Percentiles rank a stretch among this genome's conserved stretches.
These are phyloP conservation scores for Colletotrichum trifolii DNA, from an alignment of 2,329 filamentous ascomycete species.

Conservation along the genomic window DNA sequence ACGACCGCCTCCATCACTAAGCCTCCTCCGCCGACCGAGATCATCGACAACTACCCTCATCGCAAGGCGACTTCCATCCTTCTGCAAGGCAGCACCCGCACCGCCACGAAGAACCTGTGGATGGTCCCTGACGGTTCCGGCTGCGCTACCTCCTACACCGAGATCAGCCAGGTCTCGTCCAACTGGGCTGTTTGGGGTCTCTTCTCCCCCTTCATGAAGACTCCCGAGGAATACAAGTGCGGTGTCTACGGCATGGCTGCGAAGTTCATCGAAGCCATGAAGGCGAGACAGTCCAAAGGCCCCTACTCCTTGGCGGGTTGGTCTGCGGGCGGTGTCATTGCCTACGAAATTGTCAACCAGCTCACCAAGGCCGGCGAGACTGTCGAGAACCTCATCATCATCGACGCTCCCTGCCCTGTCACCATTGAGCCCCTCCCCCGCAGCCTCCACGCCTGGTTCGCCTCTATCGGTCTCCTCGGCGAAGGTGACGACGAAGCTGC, in stretches of 20 bases:
- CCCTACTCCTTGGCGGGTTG: slow-evolving; percentile 78
- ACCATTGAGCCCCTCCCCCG: slow-evolving; percentile 75
- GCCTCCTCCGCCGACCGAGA: slow-evolving; percentile 48
- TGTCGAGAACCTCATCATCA: slow-evolving; percentile 71
- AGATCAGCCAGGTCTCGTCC: slow-evolving; percentile 63
- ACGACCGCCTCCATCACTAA: slow-evolving; percentile 62
- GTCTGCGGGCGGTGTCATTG: slow-evolving; percentile 81
- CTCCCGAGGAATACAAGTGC: slow-evolving; percentile 65
- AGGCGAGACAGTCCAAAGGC: slow-evolving; percentile 74
- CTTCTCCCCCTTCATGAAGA: slow-evolving; percentile 74
- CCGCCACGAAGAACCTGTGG: slow-evolving; percentile 59
- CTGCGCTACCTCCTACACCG: slow-evolving; percentile 75
- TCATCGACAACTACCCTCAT: slow-evolving; percentile 58
- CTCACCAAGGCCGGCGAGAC: slow-evolving; percentile 66
- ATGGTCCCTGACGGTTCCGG: slow-evolving; percentile 67
- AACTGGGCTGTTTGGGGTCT: slow-evolving; percentile 63
- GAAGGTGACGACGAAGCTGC: slow-evolving; percentile 60
- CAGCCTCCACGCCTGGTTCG: slow-evolving; percentile 77
- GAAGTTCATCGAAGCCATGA: slow-evolving; percentile 67
- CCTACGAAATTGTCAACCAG: slow-evolving; percentile 73
- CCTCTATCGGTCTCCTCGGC: slow-evolving; percentile 76
- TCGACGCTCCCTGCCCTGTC: slow-evolving; percentile 74
- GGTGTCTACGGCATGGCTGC: slow-evolving; percentile 66
- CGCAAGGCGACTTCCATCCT: slow-evolving; percentile 61
- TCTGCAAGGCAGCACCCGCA: slow-evolving; percentile 60